phyloP scores from a whole-genome alignment of 2,329 filamentous ascomycete genomes.

The Aphanocladium album region DNA sequence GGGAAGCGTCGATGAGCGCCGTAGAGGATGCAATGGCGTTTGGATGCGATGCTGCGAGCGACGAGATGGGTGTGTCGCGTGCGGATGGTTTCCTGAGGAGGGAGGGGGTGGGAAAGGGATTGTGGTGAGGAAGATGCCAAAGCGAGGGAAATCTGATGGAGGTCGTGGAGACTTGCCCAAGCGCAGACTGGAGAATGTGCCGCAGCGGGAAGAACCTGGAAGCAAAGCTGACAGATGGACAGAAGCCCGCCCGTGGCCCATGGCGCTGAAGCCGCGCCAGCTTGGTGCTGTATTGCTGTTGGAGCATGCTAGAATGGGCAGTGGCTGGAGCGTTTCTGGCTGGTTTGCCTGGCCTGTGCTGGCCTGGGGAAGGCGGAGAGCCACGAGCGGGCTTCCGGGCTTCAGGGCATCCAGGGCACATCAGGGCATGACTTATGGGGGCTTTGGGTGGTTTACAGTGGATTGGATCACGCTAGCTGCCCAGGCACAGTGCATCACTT shows the following conservation, averaged over 20 bases:
- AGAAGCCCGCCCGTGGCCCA: no score
- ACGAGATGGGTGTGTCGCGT: slow-evolving; percentile 6
- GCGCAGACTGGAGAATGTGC: slow-evolving; percentile 15
- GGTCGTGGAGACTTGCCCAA: slow-evolving; percentile 12
- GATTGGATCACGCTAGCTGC: not conserved
- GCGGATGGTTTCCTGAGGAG: slow-evolving; percentile 5
- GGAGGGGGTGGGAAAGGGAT: not conserved
- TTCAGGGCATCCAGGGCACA: not conserved
- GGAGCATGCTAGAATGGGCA: not conserved
- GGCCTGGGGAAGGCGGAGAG: not conserved
- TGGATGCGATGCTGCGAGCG: not conserved
- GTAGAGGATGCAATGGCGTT: not conserved
- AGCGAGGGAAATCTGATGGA: slow-evolving; percentile 19
- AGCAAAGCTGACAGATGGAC: not conserved
- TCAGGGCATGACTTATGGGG: not conserved
- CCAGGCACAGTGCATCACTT: not conserved
- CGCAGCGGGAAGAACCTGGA: not conserved
- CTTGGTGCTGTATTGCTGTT: no score
- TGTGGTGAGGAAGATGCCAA: slow-evolving; percentile 3
- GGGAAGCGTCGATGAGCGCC: not conserved
- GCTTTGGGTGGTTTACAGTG: not conserved
- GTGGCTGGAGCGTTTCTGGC: no score
- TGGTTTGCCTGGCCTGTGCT: not conserved
- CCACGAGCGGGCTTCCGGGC: no score
- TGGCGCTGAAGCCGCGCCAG: no score